Evolutionary conservation across 495 filamentous ascomycete species (phyloP).

Genomic region (Xylaria sp.): DNA sequence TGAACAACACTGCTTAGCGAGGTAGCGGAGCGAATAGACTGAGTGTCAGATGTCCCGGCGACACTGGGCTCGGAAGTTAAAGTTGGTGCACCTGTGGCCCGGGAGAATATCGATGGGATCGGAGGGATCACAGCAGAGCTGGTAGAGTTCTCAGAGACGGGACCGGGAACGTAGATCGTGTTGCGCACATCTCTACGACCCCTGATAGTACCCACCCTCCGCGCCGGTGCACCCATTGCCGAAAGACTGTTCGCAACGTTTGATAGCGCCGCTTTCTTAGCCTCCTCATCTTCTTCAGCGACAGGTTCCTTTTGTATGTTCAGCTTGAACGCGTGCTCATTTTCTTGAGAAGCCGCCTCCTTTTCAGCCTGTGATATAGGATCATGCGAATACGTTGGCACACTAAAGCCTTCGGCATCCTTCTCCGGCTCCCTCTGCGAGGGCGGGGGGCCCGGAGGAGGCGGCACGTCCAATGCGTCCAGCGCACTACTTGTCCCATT

Average conservation of each 20-base stretch:
- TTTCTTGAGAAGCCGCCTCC: constrained; percentile 70
- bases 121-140: constrained; percentile 51
- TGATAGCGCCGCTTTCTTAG: constrained; percentile 80
- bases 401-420: constrained; percentile 72
- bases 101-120: constrained; percentile 53
- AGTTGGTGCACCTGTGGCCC: constrained; percentile 50
- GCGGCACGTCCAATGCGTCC: constrained; percentile 51
- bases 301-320: constrained; percentile 94
- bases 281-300: constrained; percentile 87
- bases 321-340: constrained; percentile 82
- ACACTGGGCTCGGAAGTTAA: constrained; percentile 60
- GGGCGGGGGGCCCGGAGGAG: constrained; percentile 55
- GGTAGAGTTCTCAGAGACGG: constrained; percentile 47
- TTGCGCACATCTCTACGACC: constrained; percentile 92
- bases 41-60: constrained; percentile 75
- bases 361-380: constrained; percentile 84
- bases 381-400: constrained; percentile 72
- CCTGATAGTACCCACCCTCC: constrained; percentile 78
- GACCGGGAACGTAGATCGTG: constrained; percentile 75
- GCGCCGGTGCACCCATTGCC: constrained; percentile 61
- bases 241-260: constrained; percentile 87
- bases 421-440: constrained; percentile 53
- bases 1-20: constrained; percentile 70
- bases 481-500: constrained; percentile 46
- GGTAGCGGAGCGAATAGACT: constrained; percentile 87